Base-by-base conservation (phyloP, 306 rosid species). In the Luffa acutangula region DNA sequence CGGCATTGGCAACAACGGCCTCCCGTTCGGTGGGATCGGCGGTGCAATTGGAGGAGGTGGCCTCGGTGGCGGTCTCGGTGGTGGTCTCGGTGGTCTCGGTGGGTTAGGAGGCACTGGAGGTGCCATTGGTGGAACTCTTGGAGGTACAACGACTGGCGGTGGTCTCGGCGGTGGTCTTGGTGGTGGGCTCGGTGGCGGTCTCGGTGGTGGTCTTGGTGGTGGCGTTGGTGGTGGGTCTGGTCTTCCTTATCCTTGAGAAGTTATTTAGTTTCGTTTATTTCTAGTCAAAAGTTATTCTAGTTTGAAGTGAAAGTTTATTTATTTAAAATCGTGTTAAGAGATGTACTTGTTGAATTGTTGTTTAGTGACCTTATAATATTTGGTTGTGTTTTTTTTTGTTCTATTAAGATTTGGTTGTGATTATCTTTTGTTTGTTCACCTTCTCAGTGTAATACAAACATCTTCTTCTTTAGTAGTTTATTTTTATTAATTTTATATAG, bases 21-120 rank as follows among this genome's bases (percentile, higher is more conserved):
- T 89, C 8, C 97, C 97, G 0, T 87, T 86, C 12, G 94, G 83
- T 18, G 98, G 97, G 43, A 39, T 39, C 0, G 94, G 93, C 0
- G 97, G 88, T 0, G 91, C 83, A 31, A 0, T 87, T 3, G 96
- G 91, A 0, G 87, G 89, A 4, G 75, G 54, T 7, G 90, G 89
- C 1, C 43, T 48, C 7, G 90, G 91, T 0, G 91, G 87, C 6
- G 83, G 82, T 3, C 3, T 79, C 1, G 92, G 88, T 31, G 31
- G 31, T 25, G 31, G 31, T 25, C 31, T 25, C 8, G 89, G 82
- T 3, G 60, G 85, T 0, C 1, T 58, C 0, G 83, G 83, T 12
- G 76, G 75, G 0, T 5, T 43, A 0, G 82, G 82, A 1, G 87
- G 87, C 7, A 12, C 52, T 2, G 86, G 54, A 4, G 85, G 75